These are phyloP conservation scores for Paramecium sexaurelia DNA, from an alignment of 73 alveolate genomes.

Conservation along the genomic window DNA sequence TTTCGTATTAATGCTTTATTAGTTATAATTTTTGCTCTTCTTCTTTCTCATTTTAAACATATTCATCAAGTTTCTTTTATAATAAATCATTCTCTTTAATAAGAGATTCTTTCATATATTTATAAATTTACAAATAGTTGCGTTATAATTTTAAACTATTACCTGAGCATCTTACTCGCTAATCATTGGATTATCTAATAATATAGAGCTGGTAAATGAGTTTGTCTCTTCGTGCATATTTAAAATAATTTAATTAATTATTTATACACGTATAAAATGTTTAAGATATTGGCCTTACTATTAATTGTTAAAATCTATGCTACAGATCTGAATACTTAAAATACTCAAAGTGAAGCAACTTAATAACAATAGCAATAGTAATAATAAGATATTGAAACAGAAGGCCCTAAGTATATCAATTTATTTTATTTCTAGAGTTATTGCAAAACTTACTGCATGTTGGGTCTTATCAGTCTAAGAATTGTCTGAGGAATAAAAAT, in stretches of 20 bases:
- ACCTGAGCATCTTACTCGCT: slow-evolving; percentile 23
- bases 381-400: not conserved
- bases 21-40: not conserved
- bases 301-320: not conserved
- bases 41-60: not conserved
- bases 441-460: not conserved
- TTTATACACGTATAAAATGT: slow-evolving; percentile 1
- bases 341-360: not conserved
- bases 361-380: not conserved
- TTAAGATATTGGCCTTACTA: not conserved
- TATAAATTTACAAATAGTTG: not conserved
- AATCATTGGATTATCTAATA: slow-evolving; percentile 58
- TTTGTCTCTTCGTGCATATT: slow-evolving; percentile 10
- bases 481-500: not conserved
- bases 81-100: slow-evolving; percentile 33
- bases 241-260: not conserved
- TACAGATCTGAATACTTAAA: not conserved
- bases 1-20: not conserved
- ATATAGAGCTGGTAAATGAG: slow-evolving; percentile 23
- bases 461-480: slow-evolving; percentile 39
- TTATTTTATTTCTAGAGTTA: not conserved
- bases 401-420: not conserved
- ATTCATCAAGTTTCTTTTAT: not conserved
- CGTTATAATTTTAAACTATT: not conserved
- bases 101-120: not conserved